phyloP scores from a whole-genome alignment of 768 basidiomycete genomes.

The Agaricus blazei region DNA sequence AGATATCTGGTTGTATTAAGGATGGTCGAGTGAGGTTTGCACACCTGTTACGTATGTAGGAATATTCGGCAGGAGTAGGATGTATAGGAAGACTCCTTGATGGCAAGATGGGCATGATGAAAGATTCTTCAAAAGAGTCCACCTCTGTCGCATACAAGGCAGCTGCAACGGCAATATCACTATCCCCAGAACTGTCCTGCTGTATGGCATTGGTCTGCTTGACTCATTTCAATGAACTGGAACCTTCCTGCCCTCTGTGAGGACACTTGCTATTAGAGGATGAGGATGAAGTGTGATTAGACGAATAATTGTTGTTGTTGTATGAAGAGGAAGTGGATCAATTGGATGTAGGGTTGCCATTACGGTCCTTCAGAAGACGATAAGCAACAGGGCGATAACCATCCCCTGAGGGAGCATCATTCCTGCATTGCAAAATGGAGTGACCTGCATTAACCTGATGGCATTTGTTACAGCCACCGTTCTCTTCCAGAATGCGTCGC shows the following conservation, averaged over 20 bases:
- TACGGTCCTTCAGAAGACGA: too few relatives aligned
- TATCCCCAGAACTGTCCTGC: neutral
- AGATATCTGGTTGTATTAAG: neutral
- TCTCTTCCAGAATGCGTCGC: neutral
- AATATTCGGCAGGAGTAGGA: too few relatives aligned
- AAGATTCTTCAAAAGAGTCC: neutral
- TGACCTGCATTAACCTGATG: neutral
- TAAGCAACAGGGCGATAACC: neutral
- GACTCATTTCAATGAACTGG: too few relatives aligned
- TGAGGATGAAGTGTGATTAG: neutral
- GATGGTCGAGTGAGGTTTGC: too few relatives aligned
- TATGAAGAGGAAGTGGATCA: too few relatives aligned
- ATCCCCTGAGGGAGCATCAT: neutral
- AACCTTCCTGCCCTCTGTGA: too few relatives aligned
- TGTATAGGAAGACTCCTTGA: too few relatives aligned
- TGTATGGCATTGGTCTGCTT: neutral
- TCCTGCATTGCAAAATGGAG: neutral
- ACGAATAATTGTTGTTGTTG: too few relatives aligned
- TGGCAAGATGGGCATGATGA: neutral
- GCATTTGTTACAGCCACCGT: conserved; percentile 3
- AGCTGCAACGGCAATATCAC: neutral
- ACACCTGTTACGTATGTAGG: too few relatives aligned
- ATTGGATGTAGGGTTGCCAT: too few relatives aligned
- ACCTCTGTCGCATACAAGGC: neutral
- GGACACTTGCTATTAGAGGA: neutral